Evolutionary conservation across 2,329 filamentous ascomycete genomes (phyloP), one percentile per base, ranked within the genome.

Genomic region (Alternaria conjuncta): DNA sequence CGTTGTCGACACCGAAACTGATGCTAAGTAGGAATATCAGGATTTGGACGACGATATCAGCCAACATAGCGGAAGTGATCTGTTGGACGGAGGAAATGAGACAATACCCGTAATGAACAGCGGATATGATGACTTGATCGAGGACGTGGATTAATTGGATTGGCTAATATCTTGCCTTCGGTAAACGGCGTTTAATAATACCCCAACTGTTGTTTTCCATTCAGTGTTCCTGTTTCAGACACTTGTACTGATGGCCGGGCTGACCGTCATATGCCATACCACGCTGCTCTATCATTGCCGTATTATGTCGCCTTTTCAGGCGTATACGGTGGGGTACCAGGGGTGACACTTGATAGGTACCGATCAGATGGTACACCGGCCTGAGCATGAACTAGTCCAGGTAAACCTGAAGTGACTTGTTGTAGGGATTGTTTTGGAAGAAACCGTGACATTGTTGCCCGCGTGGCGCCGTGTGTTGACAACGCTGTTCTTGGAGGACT

Each of bases 21-120:
- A 61, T 50, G 44, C 49, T 53, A 43, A 49, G 50, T 21, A 54
- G 43, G 51, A 57, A 49, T 53, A 55, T 30, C 44, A 50, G 25
- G 54, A 54, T 49, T 18, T 44, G 10, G 49, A 56, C 32, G 51
- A 47, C 23, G 43, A 53, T 13, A 50, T 30, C n/a, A 61, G 44
- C 18, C 30, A 44, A 23, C 23, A 32, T 30, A 21, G 51, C 44
- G 45, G 21, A 43, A 63, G 30, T 11, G 45, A 58, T 15, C 25
- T 21, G 6, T 36, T 30, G 3, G 49, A 54, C 4, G 49, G 23
- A n/a, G 44, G 50, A 8, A 12, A 32, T 15, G 45, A 61, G 30
- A 36, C 18, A 18, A 49, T 32, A 49, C 43, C 36, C 57, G 36
- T 41, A 18, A 36, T n/a, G 46, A 59, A 55, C 10, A 56, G 30